phyloP scores from a whole-genome alignment of 1,139 yeast species.

The Schizosaccharomyces versatilis region DNA sequence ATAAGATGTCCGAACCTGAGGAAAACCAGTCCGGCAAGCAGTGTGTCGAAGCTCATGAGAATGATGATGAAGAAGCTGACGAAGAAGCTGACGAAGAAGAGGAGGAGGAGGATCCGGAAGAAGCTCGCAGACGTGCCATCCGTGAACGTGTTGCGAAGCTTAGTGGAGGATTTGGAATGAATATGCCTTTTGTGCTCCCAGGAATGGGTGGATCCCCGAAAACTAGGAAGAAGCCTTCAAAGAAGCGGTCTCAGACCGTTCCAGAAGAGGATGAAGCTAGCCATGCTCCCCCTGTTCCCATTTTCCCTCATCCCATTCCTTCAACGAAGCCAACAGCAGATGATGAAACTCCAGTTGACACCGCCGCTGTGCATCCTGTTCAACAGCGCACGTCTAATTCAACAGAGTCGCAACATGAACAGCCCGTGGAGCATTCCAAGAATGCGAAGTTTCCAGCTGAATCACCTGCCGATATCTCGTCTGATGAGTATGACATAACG shows the following conservation, averaged over 20 bases:
- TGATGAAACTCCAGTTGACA: no score
- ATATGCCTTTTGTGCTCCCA: slow-evolving; percentile 21
- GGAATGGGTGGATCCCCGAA: neutral
- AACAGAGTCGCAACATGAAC: no score
- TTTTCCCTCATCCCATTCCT: no score
- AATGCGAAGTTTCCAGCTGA: no score
- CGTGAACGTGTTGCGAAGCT: slow-evolving; percentile 91
- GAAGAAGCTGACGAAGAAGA: slow-evolving; percentile 27
- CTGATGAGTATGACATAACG: no score
- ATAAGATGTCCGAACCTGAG: no score
- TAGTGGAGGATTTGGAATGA: slow-evolving; percentile 79
- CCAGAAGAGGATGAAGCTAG: neutral
- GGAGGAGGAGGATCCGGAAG: slow-evolving; percentile 49
- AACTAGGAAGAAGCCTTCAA: neutral
- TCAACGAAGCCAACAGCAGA: no score
- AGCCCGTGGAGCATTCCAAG: no score
- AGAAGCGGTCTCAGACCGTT: neutral
- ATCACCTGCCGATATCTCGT: no score
- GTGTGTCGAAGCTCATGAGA: slow-evolving; percentile 2
- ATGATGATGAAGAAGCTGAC: slow-evolving; percentile 17
- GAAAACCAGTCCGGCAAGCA: no score
- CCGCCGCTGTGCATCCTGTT: no score
- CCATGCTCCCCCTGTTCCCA: neutral
- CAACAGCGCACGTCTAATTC: no score
- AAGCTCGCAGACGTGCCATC: slow-evolving; percentile 50